Base-by-base conservation (phyloP, 2,329 filamentous ascomycete genomes). In the Pezicula neosporulosa region DNA sequence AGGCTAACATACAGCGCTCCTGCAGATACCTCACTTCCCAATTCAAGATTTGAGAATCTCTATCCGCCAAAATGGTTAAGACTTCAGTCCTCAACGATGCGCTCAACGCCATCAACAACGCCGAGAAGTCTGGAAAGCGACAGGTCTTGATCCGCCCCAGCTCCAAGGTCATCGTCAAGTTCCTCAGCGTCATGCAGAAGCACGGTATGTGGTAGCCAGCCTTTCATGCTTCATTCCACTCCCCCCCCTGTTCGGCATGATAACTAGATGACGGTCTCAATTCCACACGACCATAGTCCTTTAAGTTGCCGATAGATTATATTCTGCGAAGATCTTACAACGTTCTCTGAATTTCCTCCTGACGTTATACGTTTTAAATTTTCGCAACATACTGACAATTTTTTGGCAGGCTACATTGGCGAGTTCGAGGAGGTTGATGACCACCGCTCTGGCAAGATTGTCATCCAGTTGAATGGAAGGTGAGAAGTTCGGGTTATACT, bases 141-240 rank as follows among this genome's bases (percentile, higher is more conserved):
- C 94, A 99, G 82, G 94, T 97, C 73, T 72, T 99, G 76, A 97
- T 99, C 84, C 87, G 92, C 71, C 94, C 95, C 68, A 89, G 85
- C 76, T 97, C 94, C 77, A 99, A 99, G 89, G 94, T 99, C 83
- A 99, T 99, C 70, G 81, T 95, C 83, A 97, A 97, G 86, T 99
- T 97, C 87, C 83, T 99, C 73, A 83, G 83, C 73, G 93, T 97
- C 76, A 99, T 99, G 94, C 94, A 99, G 83, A 90, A 89, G 78
- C 94, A 99, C 82, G 94, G 94, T 97, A 94, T 63, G 91, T 89
- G 47, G 47, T 42, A 49, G 30, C 30, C 45, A 9, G 13, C 42
- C 45, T 56, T 57, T 47, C 35, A 33, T 55, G 56, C 24, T 24
- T 4, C 24, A n/a, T 50, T 50, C 57, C 53, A 37, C 55, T 45